Conservation (phyloP, 2,329 filamentous ascomycete genomes). For the Trichoderma pleuroti region DNA sequence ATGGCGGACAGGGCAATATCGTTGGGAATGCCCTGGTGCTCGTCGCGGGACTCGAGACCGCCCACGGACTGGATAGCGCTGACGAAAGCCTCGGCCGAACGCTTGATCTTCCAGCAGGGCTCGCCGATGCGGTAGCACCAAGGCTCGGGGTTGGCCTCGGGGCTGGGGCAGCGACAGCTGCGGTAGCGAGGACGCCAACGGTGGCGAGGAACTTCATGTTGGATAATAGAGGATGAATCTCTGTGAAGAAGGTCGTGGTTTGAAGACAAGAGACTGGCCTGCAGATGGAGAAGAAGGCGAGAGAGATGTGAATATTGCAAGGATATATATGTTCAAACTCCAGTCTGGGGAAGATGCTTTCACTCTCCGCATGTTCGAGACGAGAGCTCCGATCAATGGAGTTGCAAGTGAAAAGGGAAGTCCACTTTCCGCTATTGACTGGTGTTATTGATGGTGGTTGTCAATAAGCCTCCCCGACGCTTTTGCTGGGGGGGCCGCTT, state of each 20-base stretch:
- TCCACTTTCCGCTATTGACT: slow-evolving; percentile 11
- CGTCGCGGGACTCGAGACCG: slow-evolving; percentile 28
- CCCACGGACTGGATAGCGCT: slow-evolving; percentile 27
- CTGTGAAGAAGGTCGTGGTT: background rate
- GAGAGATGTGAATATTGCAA: background rate
- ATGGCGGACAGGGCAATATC: slow-evolving; percentile 38
- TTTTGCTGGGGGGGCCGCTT: background rate
- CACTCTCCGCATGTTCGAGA: background rate
- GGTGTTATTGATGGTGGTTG: slow-evolving; percentile 4
- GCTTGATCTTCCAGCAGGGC: slow-evolving; percentile 36
- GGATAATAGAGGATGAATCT: background rate
- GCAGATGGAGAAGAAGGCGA: background rate
- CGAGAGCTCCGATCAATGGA: background rate
- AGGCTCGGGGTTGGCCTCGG: slow-evolving; percentile 22
- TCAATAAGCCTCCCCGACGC: slow-evolving; percentile 11
- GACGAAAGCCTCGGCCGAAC: slow-evolving; percentile 25
- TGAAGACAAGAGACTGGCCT: background rate
- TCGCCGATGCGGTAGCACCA: slow-evolving; percentile 31
- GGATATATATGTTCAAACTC: background rate
- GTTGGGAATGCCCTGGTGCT: slow-evolving; percentile 32
- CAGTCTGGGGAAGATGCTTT: background rate
- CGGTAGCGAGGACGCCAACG: slow-evolving; percentile 25
- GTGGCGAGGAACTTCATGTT: slow-evolving; percentile 31
- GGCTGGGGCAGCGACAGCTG: slow-evolving; percentile 22
- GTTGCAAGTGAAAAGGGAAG: background rate